phyloP scores from a whole-genome alignment of 306 rosid species.

The Senna siamea region DNA sequence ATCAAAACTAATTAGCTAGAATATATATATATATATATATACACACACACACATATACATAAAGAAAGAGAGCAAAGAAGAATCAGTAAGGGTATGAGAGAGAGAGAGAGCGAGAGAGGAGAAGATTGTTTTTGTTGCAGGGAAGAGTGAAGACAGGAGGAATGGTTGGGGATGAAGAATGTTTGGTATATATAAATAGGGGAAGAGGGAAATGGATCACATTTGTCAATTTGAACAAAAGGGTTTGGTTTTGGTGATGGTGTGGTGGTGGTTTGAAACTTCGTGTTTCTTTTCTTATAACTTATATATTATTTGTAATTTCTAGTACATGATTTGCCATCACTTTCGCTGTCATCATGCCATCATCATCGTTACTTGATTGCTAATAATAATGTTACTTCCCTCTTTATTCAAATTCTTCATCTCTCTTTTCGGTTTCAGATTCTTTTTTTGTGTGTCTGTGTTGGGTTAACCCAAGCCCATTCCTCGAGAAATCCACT shows the following conservation, averaged over 20 bases:
- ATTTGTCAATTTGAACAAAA: background rate
- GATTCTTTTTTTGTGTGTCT: no score
- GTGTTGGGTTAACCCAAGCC: background rate
- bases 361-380: background rate
- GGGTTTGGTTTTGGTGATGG: background rate
- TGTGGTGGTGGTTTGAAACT: background rate
- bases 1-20: background rate
- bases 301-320: background rate
- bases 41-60: background rate
- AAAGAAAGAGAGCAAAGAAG: background rate
- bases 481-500: background rate
- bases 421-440: background rate
- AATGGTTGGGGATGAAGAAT: background rate
- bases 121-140: no score
- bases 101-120: no score
- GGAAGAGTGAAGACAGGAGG: background rate
- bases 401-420: no score
- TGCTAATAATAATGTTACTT: background rate
- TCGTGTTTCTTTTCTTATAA: background rate
- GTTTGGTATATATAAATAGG: background rate
- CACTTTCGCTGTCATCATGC: slow-evolving; percentile 7
- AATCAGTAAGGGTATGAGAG: background rate
- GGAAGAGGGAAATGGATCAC: background rate
- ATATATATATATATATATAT: background rate
- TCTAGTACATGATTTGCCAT: background rate